Evolutionary conservation across 2,329 filamentous ascomycete genomes (phyloP), one percentile per base, ranked within the genome.

Genomic region (Aspergillus nomiae): DNA sequence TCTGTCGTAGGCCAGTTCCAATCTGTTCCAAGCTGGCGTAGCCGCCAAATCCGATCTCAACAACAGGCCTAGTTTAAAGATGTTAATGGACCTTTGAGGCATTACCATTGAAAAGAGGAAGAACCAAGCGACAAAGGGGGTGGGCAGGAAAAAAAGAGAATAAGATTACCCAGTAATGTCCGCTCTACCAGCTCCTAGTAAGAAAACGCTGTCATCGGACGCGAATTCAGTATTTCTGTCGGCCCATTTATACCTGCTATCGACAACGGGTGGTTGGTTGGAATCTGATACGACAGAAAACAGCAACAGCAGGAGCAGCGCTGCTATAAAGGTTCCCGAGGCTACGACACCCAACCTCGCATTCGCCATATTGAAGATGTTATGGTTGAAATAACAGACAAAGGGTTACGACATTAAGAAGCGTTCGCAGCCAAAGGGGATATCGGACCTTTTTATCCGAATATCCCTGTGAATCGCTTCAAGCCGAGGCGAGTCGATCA

Each of bases 31-130:
- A 82, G 76, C 94, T 91, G 36, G 94, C 94, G 81, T 97, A 97
- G 65, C 94, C 94, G 84, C 94, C 95, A 74, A 97, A 86, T 71
- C 92, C 93, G 73, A 97, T 86, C 77, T 97, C 92, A 26, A 96
- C 93, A 14, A 96, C 92, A 0, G 93, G 92, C 2, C 91, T 87
- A 65, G 19, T 41, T 2, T 3, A 56, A 11, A 54, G 45, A 41
- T 16, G 46, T 60, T 41, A 43, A 32, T 28, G 21, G 9, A 10
- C 4, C 14, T 21, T 26, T 38, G 12, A 16, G n/a, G 21, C 26
- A 38, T 19, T 32, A 10, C 28, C 26, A 12, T 14, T 4, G 12
- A 48, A 2, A 48, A 48, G 21, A 50, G 26, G 12, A 30, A 11
- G 3, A 19, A 50, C 10, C 16, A 28, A 34, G 8, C 1, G 48